Base-by-base conservation (phyloP, 2,329 filamentous ascomycete species). In the Cladosporium sp. region DNA sequence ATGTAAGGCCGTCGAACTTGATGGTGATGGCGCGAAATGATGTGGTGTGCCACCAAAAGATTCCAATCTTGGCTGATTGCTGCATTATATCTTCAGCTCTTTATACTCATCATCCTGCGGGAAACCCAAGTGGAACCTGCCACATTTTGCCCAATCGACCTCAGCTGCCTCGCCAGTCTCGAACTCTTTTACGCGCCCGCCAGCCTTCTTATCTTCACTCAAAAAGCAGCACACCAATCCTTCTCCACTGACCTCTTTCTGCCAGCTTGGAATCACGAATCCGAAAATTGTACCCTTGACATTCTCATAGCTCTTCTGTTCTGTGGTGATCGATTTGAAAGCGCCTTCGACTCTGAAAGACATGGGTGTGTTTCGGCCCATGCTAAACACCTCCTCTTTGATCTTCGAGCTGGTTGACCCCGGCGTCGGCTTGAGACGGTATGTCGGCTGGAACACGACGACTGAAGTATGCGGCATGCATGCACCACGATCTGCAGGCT, bases 121-220 rank as follows among this genome's bases (percentile, higher is more conserved):
- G 54, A 81, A 80, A 18, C 79, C 79, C 32, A 81, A 67, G 71
- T 81, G 80, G 65, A 80, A 80, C 44, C 79, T 73, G 14, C 78
- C 79, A 54, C 77, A 79, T 65, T 78, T 80, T 2, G 77, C 76
- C 73, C 76, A 80, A 47, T 76, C 74, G 63, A 81, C 65, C 21
- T 72, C 12, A 5, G 72, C 76, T 26, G 74, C 76, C 3, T 75
- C 75, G 0, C 68, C 73, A 41, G 75, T 77, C 66, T 76, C 76
- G 63, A 81, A 80, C 36, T 79, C 75, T 24, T 71, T 66, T 10
- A 81, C 76, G 26, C 72, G 71, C 0, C 78, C 79, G 4, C 79
- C 80, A 18, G 71, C 68, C 59, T 71, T 72, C 62, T 75, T 76
- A 26, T 74, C 71, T 12, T 73, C 74, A 52, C 70, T 74, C 55